These are phyloP conservation scores for Penium margaritaceum DNA, from an alignment of 139 green algal species.

Conservation along the genomic window DNA sequence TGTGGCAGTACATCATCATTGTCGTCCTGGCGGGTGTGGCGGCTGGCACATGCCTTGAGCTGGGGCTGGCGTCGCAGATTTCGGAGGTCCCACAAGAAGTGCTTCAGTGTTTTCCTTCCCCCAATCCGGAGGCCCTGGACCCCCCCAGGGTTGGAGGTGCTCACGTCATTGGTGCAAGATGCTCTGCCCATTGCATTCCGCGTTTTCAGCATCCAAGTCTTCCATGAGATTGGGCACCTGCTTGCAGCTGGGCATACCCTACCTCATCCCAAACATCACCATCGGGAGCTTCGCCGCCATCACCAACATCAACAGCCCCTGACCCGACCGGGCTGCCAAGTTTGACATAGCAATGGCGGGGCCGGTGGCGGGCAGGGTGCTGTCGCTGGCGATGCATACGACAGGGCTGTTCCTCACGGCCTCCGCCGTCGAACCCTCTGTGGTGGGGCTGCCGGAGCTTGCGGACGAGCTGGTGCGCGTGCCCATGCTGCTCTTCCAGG, in stretches of 20 bases:
- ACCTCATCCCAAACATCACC: conserved; percentile 82
- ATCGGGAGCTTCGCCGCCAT: conserved; percentile 82
- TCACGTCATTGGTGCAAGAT: conserved; percentile 64
- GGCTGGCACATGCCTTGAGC: conserved; percentile 25
- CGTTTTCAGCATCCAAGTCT: conserved; percentile 57
- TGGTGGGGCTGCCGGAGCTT: too few relatives aligned
- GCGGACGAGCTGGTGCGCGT: conserved; percentile 13
- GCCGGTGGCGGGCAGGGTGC: not conserved
- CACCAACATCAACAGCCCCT: conserved; percentile 57
- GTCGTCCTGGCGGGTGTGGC: conserved; percentile 43
- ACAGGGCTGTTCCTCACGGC: not conserved
- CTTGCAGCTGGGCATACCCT: conserved; percentile 64
- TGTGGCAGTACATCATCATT: conserved; percentile 61
- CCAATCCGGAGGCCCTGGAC: conserved; percentile 57
- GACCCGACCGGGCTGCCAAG: conserved; percentile 12
- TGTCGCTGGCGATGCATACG: conserved; percentile 2
- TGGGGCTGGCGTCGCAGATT: conserved; percentile 38
- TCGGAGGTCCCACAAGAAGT: conserved; percentile 60
- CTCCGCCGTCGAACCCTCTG: too few relatives aligned
- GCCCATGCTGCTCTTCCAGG: conserved; percentile 9
- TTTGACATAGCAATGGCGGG: conserved; percentile 15
- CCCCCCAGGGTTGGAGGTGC: conserved; percentile 65
- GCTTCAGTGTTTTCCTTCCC: conserved; percentile 64
- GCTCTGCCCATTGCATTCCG: conserved; percentile 54
- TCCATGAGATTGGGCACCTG: conserved; percentile 26